These are phyloP conservation scores for Schoenoplectus tabernaemontani DNA, from an alignment of 202 grass and related monocot genomes.

Conservation along the genomic window DNA sequence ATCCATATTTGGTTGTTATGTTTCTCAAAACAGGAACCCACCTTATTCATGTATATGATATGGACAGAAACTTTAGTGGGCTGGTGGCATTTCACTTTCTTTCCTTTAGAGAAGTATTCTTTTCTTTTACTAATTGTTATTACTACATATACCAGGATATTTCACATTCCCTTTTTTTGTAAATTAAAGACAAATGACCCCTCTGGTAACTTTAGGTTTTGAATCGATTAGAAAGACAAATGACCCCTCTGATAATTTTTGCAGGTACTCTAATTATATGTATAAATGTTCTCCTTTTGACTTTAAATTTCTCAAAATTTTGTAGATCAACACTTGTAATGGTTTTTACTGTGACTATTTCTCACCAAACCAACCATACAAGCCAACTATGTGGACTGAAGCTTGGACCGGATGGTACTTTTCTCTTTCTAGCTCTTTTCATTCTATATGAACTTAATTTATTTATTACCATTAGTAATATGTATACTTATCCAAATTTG, in stretches of 20 bases:
- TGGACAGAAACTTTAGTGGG: not conserved
- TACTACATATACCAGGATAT: not conserved
- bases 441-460: not conserved
- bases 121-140: slow-evolving; percentile 1
- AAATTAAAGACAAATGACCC: not conserved
- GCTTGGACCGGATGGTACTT: slow-evolving; percentile 86
- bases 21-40: not conserved
- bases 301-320: not conserved
- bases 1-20: not conserved
- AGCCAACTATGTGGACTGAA: slow-evolving; percentile 96
- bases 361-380: slow-evolving; percentile 54
- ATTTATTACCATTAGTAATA: not conserved
- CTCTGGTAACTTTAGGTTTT: slow-evolving; percentile 7
- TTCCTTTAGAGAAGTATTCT: not conserved
- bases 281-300: not conserved
- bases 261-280: not conserved
- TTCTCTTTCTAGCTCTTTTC: slow-evolving; percentile 1
- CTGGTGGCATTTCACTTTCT: slow-evolving; percentile 27
- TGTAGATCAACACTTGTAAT: slow-evolving; percentile 91
- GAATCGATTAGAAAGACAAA: not conserved
- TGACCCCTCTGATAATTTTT: too few relatives aligned
- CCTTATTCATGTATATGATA: slow-evolving; percentile 3
- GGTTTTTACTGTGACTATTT: slow-evolving; percentile 94
- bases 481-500: not conserved
- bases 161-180: not conserved